Percentiles rank a stretch among this genome's conserved stretches.
Evolutionary conservation across 495 filamentous ascomycete genomes (phyloP).

Genomic region (Collariella sp.): DNA sequence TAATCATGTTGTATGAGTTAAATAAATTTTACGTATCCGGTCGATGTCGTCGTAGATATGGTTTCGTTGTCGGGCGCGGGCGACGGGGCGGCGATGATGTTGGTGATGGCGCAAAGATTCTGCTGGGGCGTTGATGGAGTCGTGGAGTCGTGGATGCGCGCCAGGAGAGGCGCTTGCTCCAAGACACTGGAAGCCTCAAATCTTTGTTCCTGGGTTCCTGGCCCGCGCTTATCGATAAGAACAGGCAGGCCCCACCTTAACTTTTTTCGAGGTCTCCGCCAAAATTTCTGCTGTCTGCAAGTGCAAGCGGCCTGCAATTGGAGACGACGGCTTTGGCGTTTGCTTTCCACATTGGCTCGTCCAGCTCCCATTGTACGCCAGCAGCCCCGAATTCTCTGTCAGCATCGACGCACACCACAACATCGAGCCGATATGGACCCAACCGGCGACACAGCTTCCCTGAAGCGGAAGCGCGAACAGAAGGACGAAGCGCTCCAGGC

Average conservation of each 20-base stretch:
- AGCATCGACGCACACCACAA: conserved; percentile 8
- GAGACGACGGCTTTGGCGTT: neutral
- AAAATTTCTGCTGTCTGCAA: conserved; percentile 27
- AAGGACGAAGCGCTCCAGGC: conserved; percentile 22
- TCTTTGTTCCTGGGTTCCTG: conserved; percentile 17
- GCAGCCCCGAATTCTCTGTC: neutral
- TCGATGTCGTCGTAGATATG: neutral
- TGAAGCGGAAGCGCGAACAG: conserved; percentile 29
- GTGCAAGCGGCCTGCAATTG: conserved; percentile 13
- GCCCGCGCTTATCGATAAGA: conserved; percentile 29
- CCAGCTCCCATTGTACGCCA: neutral
- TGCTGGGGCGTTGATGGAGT: neutral
- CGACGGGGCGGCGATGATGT: neutral
- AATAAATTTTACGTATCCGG: neutral
- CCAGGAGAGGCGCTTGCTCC: neutral
- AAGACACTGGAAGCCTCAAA: too few species aligned
- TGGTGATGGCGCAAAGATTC: neutral
- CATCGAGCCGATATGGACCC: conserved; percentile 12
- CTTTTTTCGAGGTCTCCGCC: conserved; percentile 26
- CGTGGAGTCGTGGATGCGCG: neutral
- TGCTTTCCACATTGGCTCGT: conserved; percentile 3
- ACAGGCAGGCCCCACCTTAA: conserved; percentile 23
- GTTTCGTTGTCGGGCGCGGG: neutral
- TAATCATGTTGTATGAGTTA: conserved; percentile 65
- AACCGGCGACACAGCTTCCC: conserved; percentile 24